Evolutionary conservation across 768 basidiomycete species (phyloP), one percentile per base, ranked within the genome.

Genomic region (Hericium coralloides): DNA sequence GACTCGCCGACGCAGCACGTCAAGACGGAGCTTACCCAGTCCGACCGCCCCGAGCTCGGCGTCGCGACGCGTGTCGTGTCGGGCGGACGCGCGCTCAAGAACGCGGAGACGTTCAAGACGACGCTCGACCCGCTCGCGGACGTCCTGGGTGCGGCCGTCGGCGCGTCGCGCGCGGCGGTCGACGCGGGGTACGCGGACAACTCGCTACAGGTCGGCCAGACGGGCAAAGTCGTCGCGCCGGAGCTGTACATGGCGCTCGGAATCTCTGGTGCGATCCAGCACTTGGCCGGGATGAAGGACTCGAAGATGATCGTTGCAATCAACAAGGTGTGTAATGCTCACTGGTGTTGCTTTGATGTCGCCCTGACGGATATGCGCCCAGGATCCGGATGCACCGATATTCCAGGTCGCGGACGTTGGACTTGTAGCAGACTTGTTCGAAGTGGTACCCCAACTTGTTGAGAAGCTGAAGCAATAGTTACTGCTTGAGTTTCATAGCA

Each of bases 251-350:
- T 98, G 72, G 97, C 97, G 3, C 72, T 98, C 51, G 97, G 97
- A 52, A 98, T 99, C 64, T 97, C 94, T 9, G 97, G 97, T 17
- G 97, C 97, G 14, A 99, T 98, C 65, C 97, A 99, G 73, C 97
- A 99, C 75, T 76, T 98, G 55, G 97, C 97, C 20, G 97, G 97
- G 9, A 99, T 98, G 97, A 99, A 99, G 70, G 97, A 98, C 66
- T 94, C 92, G 12, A 99, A 98, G 75, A 77, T 98, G 61, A 99
- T 99, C 59, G 95, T 97, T 36, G 97, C 97, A 4, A 80, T 99
- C 60, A 99, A 99, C 77, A 99, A 99, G 83, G 94, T 84, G 60
- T 53, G 74, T 60, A 18, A 12, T 41, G 49, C 57, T 39, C 23
- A 26, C 56, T 22, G 2, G 37, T 56, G 18, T 31, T 22, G 49